These are phyloP conservation scores for Scenedesmus sp. DNA, from an alignment of 163 green algal species.

Conservation along the genomic window DNA sequence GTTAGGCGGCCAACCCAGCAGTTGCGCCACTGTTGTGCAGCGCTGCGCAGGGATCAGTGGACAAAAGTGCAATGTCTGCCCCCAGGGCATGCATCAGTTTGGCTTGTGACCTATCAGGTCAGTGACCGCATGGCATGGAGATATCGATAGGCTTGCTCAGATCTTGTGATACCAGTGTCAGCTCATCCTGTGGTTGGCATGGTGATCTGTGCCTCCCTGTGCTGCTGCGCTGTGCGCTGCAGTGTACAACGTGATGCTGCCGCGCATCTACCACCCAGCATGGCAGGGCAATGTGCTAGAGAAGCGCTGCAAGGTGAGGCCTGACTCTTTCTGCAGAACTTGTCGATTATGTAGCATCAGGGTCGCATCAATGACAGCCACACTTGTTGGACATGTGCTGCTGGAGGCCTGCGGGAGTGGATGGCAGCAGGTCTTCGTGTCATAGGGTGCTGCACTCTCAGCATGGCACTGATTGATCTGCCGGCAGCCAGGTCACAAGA, in stretches of 20 bases:
- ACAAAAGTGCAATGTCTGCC: no score
- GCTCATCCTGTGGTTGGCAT: background rate
- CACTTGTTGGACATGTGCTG: background rate
- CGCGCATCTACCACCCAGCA: constrained; percentile 66
- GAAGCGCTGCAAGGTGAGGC: constrained; percentile 60
- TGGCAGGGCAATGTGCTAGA: constrained; percentile 74
- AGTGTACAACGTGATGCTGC: constrained; percentile 82
- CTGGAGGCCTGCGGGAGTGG: background rate
- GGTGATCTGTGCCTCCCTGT: background rate
- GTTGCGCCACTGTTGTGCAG: no score
- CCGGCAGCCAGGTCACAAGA: background rate
- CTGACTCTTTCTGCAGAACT: background rate
- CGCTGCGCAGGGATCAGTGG: no score
- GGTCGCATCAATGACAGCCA: background rate
- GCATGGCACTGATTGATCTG: background rate
- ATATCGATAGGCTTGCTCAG: no score
- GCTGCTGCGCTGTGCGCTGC: constrained; percentile 19
- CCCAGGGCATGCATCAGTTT: no score
- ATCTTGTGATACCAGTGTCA: no score
- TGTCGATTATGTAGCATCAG: background rate
- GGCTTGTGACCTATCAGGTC: no score
- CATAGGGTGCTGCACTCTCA: background rate
- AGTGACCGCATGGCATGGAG: no score
- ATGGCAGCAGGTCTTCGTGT: no score
- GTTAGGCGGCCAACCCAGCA: background rate